Base-by-base conservation (phyloP, 352 stramenopile genomes). In the Peronospora tabacina region DNA sequence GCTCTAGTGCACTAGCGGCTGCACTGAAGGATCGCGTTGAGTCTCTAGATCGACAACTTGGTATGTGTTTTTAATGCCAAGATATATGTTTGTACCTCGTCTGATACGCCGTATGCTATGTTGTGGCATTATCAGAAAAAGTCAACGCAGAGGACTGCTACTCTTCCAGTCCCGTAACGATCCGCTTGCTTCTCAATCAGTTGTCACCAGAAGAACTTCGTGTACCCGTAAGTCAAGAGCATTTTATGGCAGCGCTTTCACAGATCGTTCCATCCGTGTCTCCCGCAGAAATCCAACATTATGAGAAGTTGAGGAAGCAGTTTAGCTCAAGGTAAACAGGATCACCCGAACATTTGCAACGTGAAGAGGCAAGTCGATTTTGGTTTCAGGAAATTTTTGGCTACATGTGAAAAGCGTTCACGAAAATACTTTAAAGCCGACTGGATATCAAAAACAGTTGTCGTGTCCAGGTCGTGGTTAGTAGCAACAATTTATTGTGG, bases 201-300 rank as follows among this genome's bases (percentile, higher is more conserved):
- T 63, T 90, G 42, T 67, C 64, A 1, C 51, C 67, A 9, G 67
- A 87, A 22, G 77, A 93, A 26, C 49, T 90, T 16, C 67, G 63
- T 17, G 79, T 90, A 3, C 63, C 55, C 2, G 79, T 94, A 6
- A 52, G 50, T 20, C 63, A 68, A 45, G 38, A 62, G 16, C 74
- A 94, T 46, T 90, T 94, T 36, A 40, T 77, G 20, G 55, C 50
- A 6, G 72, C 80, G 12, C 52, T 90, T 15, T 60, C 59, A 20
- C 63, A 77, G 24, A 70, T 95, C 1, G 68, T 85, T 48, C 84
- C 86, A 48, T 96, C 86, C 0, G 86, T 96, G 19, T 94, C 84
- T 7, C 63, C 75, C 2, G 79, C 82, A 7, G 86, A 96, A 61
- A 72, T 95, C 34, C 52, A 63, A 33, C 86, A 95, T 52, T 96